Conservation (phyloP, 495 filamentous ascomycete species). For the Hyaloscypha variabilis region DNA sequence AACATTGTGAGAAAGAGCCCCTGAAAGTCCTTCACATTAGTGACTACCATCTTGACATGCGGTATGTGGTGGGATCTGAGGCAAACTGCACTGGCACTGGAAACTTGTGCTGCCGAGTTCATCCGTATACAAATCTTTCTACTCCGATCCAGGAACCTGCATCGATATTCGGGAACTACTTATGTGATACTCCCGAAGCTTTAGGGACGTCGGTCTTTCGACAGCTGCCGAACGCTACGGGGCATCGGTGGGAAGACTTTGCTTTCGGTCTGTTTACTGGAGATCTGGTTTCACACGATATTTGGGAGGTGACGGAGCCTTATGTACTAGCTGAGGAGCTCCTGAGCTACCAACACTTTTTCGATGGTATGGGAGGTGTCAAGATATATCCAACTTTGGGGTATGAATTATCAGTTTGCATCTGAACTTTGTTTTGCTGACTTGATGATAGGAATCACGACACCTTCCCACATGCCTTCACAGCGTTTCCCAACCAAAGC, state of each 20-base stretch:
- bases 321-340: conserved; percentile 2
- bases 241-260: conserved; percentile 2
- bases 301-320: conserved; percentile 4
- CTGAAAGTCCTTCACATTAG: conserved; percentile 61
- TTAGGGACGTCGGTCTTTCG: conserved; percentile 4
- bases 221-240: not conserved
- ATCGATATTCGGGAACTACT: conserved; percentile 11
- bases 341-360: conserved; percentile 5
- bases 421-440: not conserved
- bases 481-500: not conserved
- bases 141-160: not conserved
- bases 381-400: conserved; percentile 15
- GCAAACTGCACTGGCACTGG: not conserved
- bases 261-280: conserved; percentile 11
- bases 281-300: conserved; percentile 8
- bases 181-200: conserved; percentile 9
- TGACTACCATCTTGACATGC: conserved; percentile 60
- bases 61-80: conserved; percentile 37
- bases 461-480: conserved; percentile 3
- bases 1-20: conserved; percentile 32
- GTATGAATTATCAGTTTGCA: not conserved
- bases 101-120: not conserved
- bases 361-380: conserved; percentile 9
- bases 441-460: conserved; percentile 4
- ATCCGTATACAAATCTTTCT: conserved; percentile 8